Conservation (phyloP, 495 filamentous ascomycete genomes). For the Pyrenula massariospora region DNA sequence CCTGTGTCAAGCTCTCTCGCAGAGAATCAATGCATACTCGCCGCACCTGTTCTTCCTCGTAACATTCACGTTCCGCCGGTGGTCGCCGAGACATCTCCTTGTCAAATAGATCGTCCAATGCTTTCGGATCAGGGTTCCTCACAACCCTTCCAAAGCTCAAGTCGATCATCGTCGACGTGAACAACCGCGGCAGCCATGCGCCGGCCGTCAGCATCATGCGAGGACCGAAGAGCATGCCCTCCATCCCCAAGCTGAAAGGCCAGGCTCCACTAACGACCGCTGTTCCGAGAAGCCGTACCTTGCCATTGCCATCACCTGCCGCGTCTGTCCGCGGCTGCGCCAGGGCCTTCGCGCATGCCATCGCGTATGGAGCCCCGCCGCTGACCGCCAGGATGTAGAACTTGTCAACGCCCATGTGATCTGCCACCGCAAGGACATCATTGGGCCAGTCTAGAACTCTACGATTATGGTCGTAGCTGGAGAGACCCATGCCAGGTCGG, state of each 20-base stretch:
- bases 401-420: conserved; percentile 17
- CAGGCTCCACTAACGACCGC: conserved; percentile 22
- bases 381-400: conserved; percentile 33
- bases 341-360: conserved; percentile 29
- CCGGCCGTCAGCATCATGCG: conserved; percentile 2
- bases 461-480: conserved; percentile 22
- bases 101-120: neutral
- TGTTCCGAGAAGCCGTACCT: too few species aligned
- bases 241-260: conserved; percentile 16
- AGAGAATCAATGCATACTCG: conserved; percentile 4
- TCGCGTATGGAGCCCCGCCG: conserved; percentile 33
- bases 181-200: conserved; percentile 1
- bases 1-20: conserved; percentile 19
- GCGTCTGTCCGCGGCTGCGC: conserved; percentile 18
- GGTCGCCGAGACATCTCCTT: neutral
- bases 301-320: too few species aligned
- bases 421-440: conserved; percentile 25
- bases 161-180: neutral
- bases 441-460: conserved; percentile 25
- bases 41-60: conserved; percentile 3
- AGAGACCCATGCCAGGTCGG: conserved; percentile 32
- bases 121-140: neutral
- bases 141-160: conserved; percentile 3
- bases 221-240: conserved; percentile 5
- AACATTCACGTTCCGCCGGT: neutral